Conservation (phyloP, 2,329 filamentous ascomycete genomes). For the Graphilbum ipis-grandicollis region DNA sequence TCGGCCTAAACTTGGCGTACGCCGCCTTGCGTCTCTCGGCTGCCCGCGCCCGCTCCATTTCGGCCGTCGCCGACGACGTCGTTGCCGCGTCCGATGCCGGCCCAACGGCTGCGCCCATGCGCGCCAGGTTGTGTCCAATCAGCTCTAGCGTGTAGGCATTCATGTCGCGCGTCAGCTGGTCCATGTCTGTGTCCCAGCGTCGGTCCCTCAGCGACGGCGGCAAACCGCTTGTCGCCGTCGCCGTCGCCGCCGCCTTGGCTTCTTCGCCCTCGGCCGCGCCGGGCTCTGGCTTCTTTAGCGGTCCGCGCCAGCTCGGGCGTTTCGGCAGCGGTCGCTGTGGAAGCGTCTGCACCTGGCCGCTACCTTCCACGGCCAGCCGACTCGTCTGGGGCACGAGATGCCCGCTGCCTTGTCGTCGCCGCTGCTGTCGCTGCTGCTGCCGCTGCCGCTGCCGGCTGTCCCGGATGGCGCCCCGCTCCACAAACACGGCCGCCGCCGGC, state of each 20-base stretch:
- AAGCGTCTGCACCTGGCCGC: neutral
- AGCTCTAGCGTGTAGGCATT: constrained; percentile 40
- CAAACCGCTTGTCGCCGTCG: neutral
- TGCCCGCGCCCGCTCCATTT: neutral
- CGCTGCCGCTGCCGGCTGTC: constrained; percentile 11
- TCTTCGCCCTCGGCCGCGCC: neutral
- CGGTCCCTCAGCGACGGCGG: constrained; percentile 2
- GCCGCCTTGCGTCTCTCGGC: constrained; percentile 5
- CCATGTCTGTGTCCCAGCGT: constrained; percentile 24
- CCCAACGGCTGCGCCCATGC: too few relatives aligned
- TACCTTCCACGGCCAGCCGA: neutral
- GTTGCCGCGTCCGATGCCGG: constrained; percentile 13
- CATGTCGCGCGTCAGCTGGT: constrained; percentile 35
- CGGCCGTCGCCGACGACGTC: constrained; percentile 1
- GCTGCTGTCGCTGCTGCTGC: neutral
- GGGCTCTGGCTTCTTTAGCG: neutral
- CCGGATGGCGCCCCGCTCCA: constrained; percentile 28
- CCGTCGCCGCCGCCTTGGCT: neutral
- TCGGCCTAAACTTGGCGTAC: constrained; percentile 8
- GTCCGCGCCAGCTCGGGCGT: constrained; percentile 4
- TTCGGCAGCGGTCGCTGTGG: constrained; percentile 5
- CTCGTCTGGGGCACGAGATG: neutral
- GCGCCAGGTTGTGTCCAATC: constrained; percentile 34
- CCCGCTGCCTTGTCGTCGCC: neutral
- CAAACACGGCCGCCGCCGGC: constrained; percentile 27